Base-by-base conservation (phyloP, 805 yeast genomes). In the Candida silvicultrix region DNA sequence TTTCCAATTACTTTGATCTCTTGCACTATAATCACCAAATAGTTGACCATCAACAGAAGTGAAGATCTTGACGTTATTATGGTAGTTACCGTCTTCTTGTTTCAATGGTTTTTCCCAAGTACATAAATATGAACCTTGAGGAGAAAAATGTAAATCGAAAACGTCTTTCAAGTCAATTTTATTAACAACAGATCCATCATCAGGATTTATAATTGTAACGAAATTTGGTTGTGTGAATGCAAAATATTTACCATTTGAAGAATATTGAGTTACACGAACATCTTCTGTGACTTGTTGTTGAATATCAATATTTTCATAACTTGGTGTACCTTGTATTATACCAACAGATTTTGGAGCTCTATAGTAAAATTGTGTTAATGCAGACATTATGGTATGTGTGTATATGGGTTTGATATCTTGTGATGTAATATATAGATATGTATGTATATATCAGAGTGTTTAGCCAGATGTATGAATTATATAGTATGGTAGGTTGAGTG, bases 41-140 rank as follows among this genome's bases (percentile, higher is more conserved):
- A 78, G 67, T 45, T 68, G 69, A 38, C 74, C 74, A 22, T 69
- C 67, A 39, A 64, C 64, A 42, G 85, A 67, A 53, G 79, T 75
- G 78, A 85, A 89, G 47, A 94, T 75, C 60, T 80, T 80, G 52
- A 92, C 88, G 66, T 94, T 94, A 51, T 88, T 80, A 49, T 73
- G 77, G 75, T 81, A 85, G 59, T 83, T 79, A 41, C 95, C 90
- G 43, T 80, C 89, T 55, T 78, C 81, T 56, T 78, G 71, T 56
- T 83, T 77, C 42, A 77, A 68, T 4, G 97, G 95, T 59, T 89
- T 87, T 55, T 89, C 89, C 97, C 97, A 94, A 35, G 95, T 80
- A 52, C 87, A 78, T 51, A 94, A 66, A 60, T 73, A 90, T 40
- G 80, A 78, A 15, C 97, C 98, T 41, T 78, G 72, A 10, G 97